Base-by-base conservation (phyloP, 805 yeast genomes). In the Wickerhamiella cacticola region DNA sequence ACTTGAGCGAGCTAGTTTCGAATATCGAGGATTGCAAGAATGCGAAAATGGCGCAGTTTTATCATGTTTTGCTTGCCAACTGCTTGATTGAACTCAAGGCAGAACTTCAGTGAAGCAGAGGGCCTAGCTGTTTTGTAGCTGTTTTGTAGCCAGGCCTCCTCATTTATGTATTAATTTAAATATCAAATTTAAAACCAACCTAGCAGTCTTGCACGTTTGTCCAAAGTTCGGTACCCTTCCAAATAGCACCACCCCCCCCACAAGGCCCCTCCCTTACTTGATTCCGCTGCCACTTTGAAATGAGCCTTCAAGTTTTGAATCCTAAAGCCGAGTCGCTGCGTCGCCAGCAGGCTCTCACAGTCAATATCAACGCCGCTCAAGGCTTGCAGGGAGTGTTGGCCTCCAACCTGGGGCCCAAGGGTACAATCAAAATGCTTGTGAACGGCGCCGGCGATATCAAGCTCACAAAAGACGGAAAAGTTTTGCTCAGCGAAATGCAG, bases 241-340 rank as follows among this genome's bases (percentile, higher is more conserved):
- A 29, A 15, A 13, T 13, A 29, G 33, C 33, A 13, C 36, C 19
- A 18, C 36, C 7, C 10, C 19, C 36, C 36, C 7, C 10, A 25
- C 10, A 25, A 10, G 7, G 28, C 28, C 28, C 28, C 28, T 10
- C 28, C 10, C 28, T 25, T 10, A 25, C 28, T 25, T 7, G 10
- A 7, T 10, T 25, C 10, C 7, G 21, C 36, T 25, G 18, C n/a
- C 15, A 22, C 40, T 21, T n/a, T 25, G n/a, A 34, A 24, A 56
- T 56, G 59, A 55, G 63, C 31, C 59, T 88, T 57, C 98, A 92
- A 69, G 74, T 92, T 53, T 72, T 92, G 56, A 92, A 92, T 64
- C 97, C 98, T 16, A 89, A 88, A 66, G 98, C 98, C 3, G 98
- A 92, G 71, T 83, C 95, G n/a, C 68, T 92, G 55, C 78, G 97